Base-by-base conservation (phyloP, 1,284 basidiomycete species). In the Waitea zeae region DNA sequence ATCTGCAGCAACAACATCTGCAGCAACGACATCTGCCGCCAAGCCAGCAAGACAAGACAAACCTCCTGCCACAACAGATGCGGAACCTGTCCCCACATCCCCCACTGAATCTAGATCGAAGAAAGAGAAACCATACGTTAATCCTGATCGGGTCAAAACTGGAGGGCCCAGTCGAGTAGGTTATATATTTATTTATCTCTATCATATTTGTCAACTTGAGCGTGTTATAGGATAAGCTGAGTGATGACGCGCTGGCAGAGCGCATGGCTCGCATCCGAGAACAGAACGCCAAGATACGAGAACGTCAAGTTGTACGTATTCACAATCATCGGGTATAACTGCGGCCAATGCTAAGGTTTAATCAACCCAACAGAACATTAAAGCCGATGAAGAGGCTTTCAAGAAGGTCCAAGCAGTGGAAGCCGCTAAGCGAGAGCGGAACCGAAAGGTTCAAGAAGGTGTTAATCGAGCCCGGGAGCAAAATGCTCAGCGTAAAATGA, bases 211-310 rank as follows among this genome's bases (percentile, higher is more conserved):
- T n/a, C n/a, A n/a, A n/a, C n/a, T n/a, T n/a, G n/a, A n/a, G 27
- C n/a, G 20, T 12, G 20, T 19, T 31, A 6, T 47, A 84, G 81
- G 78, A 80, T 42, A 83, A 83, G 50, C 55, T 71, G 35, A 73
- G 66, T 26, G 70, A 78, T 32, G 78, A 80, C 46, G 78, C 72
- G 40, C 66, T 84, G 14, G 56, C 62, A 4, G 70, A 76, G 46
- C 65, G 73, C 24, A 86, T 84, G 73, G 65, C 61, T 26, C 67
- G 71, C 35, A 83, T 83, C 37, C 62, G 70, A 32, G 67, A 78
- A 44, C 74, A 82, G 53, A 84, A 84, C 46, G 77, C 79, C 52
- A 79, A 73, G 58, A 84, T 84, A 44, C n/a, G n/a, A n/a, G n/a
- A n/a, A n/a, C n/a, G n/a, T n/a, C n/a, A n/a, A n/a, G n/a, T n/a